These are phyloP conservation scores for Filobasidium wieringae DNA, from an alignment of 768 basidiomycete genomes.

Conservation along the genomic window DNA sequence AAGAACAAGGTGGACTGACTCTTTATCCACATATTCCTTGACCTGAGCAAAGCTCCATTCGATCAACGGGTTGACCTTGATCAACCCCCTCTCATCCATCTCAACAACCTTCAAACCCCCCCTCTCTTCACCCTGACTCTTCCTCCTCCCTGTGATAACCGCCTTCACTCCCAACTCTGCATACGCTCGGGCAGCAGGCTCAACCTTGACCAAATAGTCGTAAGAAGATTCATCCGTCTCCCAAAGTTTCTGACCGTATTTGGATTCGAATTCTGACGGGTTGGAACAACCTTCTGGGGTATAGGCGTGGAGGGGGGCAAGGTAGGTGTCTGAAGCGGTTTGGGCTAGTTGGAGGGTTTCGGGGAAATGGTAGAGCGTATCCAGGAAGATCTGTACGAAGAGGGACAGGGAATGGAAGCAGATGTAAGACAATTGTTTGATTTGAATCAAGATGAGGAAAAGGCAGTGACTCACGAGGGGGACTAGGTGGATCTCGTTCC, in stretches of 20 bases:
- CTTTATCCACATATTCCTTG: conserved; percentile 66
- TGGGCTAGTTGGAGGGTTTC: conserved; percentile 84
- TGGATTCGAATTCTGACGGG: conserved; percentile 61
- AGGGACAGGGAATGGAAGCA: not conserved
- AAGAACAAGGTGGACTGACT: conserved; percentile 39
- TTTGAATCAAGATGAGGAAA: not conserved
- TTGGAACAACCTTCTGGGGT: conserved; percentile 61
- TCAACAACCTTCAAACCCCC: conserved; percentile 72
- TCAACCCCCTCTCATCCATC: conserved; percentile 72
- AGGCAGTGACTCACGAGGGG: conserved; percentile 45
- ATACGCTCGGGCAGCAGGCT: conserved; percentile 83
- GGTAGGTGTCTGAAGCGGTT: conserved; percentile 64
- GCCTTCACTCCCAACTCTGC: conserved; percentile 61
- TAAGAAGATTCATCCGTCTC: conserved; percentile 74
- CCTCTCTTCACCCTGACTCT: conserved; percentile 86
- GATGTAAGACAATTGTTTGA: not conserved
- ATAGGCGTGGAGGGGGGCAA: conserved; percentile 61
- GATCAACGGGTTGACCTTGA: conserved; percentile 90
- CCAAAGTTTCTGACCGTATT: conserved; percentile 74
- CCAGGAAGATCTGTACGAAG: conserved; percentile 61
- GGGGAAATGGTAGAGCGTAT: conserved; percentile 89
- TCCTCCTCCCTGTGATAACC: conserved; percentile 88
- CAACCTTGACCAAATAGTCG: conserved; percentile 90
- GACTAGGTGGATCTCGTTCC: conserved; percentile 40
- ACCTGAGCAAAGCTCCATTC: conserved; percentile 75